Base-by-base conservation (phyloP, 139 green algal species). In the Auxenochlorella protothecoides region DNA sequence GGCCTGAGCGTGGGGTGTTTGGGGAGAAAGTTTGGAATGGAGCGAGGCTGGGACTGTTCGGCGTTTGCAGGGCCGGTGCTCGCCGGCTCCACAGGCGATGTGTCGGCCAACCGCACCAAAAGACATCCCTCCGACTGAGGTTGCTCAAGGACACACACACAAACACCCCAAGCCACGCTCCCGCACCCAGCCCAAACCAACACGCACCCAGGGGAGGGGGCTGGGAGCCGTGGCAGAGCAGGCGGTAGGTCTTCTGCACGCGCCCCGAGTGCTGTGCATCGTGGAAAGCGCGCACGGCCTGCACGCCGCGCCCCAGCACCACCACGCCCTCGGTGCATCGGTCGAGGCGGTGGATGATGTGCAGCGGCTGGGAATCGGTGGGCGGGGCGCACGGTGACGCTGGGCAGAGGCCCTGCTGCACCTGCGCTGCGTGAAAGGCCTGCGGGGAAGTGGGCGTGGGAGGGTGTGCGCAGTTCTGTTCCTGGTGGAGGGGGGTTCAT, bases 311-410 rank as follows among this genome's bases (percentile, higher is more conserved):
- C 0, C 72, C 83, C 72, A 94, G 79, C 68, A 96, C 80, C 59
- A 93, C 77, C 60, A 96, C 66, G 7, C 90, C 90, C 62, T 87
- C 79, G 3, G 90, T 96, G 72, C 85, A 85, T 5, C 73, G 77
- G 74, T 96, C 90, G 71, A 96, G 79, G 2, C 90, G 73, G 72
- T 88, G 83, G 2, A 78, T 83, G 9, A 86, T 77, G 5, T 72
- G 69, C 60, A 95, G 81, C 4, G 70, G 71, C 64, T 71, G 68
- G 0, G 59, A 6, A 0, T 63, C 27, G 27, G 27, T 44, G 27
- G 27, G 27, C 27, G 27, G 27, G 72, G 12, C 77, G 78, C 12
- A 90, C 62, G 0, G 78, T 13, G 27, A 8, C 15, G 12, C 55
- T 60, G 4, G n/a, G 27, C 5, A 16, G 27, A 44, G 27, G 53